A percentile compares a stretch with the other conserved stretches of the same genome.
These are phyloP conservation scores for Ogataea hybrid DNA, from an alignment of 1,139 yeast species.

Conservation along the genomic window DNA sequence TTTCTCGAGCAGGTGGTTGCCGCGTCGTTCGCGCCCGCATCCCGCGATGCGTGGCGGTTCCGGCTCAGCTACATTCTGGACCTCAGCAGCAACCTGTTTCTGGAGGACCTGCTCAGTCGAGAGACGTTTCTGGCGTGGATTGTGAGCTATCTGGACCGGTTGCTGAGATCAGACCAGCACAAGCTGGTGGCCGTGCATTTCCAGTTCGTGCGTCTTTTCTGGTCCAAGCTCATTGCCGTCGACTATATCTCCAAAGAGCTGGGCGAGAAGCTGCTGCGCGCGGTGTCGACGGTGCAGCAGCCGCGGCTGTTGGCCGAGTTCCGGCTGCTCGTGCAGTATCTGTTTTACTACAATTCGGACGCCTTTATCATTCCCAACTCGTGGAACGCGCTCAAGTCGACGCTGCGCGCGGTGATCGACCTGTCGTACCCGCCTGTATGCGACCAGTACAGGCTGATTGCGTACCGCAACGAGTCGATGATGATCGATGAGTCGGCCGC, in stretches of 20 bases:
- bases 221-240: conserved; percentile 59
- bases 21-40: conserved; percentile 33
- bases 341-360: conserved; percentile 62
- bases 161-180: conserved; percentile 36
- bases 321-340: conserved; percentile 38
- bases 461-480: conserved; percentile 69
- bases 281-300: conserved; percentile 20
- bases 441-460: conserved; percentile 58
- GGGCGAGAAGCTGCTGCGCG: conserved; percentile 48
- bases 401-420: conserved; percentile 43
- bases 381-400: conserved; percentile 64
- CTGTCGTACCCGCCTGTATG: conserved; percentile 38
- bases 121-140: conserved; percentile 62
- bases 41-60: conserved; percentile 46
- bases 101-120: conserved; percentile 65
- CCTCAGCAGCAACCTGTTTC: conserved; percentile 60
- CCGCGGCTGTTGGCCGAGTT: conserved; percentile 24
- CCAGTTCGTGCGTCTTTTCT: conserved; percentile 61
- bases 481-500: conserved; percentile 43
- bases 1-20: conserved; percentile 53
- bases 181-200: conserved; percentile 38
- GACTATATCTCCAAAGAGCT: conserved; percentile 61
- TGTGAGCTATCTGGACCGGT: conserved; percentile 48
- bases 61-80: conserved; percentile 59
- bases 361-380: conserved; percentile 73